phyloP scores from a whole-genome alignment of 1,139 yeast species.

The Taphrina flavorubra region DNA sequence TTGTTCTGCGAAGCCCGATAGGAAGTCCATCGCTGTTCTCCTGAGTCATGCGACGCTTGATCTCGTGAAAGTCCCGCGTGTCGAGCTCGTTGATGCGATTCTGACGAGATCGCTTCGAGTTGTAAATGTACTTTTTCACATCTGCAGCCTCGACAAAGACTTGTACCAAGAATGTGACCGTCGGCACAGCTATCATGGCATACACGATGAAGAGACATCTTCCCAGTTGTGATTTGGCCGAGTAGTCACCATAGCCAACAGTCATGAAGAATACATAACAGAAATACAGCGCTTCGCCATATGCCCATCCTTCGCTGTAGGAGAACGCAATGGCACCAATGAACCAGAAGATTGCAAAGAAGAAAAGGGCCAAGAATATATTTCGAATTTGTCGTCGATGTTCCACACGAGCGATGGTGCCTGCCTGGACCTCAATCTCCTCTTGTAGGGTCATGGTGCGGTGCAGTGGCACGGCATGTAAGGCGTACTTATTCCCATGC shows the following conservation, averaged over 20 bases:
- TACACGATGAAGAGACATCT: slow-evolving; percentile 74
- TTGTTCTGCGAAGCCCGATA: slow-evolving; percentile 14
- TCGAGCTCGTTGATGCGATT: slow-evolving; percentile 22
- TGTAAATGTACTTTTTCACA: slow-evolving; percentile 21
- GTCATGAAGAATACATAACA: slow-evolving; percentile 76
- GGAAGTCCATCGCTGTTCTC: background rate
- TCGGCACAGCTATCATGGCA: slow-evolving; percentile 84
- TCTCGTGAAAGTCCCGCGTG: slow-evolving; percentile 23
- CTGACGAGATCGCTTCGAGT: slow-evolving; percentile 20
- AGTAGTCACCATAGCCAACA: slow-evolving; percentile 81
- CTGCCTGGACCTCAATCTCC: slow-evolving; percentile 16
- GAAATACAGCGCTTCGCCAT: slow-evolving; percentile 72
- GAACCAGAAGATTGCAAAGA: slow-evolving; percentile 67
- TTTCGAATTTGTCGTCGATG: slow-evolving; percentile 17
- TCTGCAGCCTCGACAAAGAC: slow-evolving; percentile 28
- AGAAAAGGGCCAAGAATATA: slow-evolving; percentile 47
- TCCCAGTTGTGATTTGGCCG: slow-evolving; percentile 69
- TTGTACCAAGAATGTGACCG: slow-evolving; percentile 75
- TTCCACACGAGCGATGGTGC: slow-evolving; percentile 11
- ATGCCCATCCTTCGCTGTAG: slow-evolving; percentile 67
- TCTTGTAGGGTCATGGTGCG: slow-evolving; percentile 20
- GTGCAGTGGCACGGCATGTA: slow-evolving; percentile 3
- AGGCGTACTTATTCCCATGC: background rate
- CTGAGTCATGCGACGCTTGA: slow-evolving; percentile 17
- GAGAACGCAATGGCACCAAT: slow-evolving; percentile 71